Base-by-base conservation (phyloP, 176 grass and related monocot genomes). In the Cenchrus purpureus region DNA sequence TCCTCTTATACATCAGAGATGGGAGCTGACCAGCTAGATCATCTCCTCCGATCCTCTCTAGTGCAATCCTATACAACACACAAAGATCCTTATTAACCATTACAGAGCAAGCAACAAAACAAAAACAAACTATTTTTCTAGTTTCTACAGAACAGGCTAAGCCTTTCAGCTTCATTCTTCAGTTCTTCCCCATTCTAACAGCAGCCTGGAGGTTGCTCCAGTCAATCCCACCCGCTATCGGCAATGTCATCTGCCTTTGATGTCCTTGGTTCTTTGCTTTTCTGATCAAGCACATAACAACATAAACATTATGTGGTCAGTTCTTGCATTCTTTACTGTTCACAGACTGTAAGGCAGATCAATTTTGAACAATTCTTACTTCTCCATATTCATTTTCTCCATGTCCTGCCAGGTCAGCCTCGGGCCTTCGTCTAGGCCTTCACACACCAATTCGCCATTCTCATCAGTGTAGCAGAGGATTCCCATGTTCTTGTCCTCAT, bases 401-500 rank as follows among this genome's bases (percentile, higher is more conserved):
- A 91, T 83, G 4, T 88, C 88, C 69, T 86, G 76, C 79, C 80
- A 45, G 45, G 85, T 88, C 29, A 88, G 54, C 19, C 86, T 78
- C 1, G 88, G 91, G 10, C 86, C 91, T 86, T 95, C 88, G 22
- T 91, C 94, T 10, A 86, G 58, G 5, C 87, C 94, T 50, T 93
- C 91, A 1, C 83, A 96, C 7, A 93, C 44, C 68, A 85, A 54
- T 69, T 96, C 84, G 4, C 94, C 87, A 0, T 20, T 89, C 63
- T 82, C 61, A 34, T 96, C 78, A 6, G 19, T 89, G 79, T 88
- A 96, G 50, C 84, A 86, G 13, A 89, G 25, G 73, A 96, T 87
- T 50, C 84, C 89, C 73, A 78, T 82, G 56, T 19, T 79, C 84
- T 83, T 83, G 71, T 93, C 84, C 34, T 93, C 94, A 74, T 79